phyloP scores from a whole-genome alignment of 495 filamentous ascomycete genomes.

The Penicillium argentinense region DNA sequence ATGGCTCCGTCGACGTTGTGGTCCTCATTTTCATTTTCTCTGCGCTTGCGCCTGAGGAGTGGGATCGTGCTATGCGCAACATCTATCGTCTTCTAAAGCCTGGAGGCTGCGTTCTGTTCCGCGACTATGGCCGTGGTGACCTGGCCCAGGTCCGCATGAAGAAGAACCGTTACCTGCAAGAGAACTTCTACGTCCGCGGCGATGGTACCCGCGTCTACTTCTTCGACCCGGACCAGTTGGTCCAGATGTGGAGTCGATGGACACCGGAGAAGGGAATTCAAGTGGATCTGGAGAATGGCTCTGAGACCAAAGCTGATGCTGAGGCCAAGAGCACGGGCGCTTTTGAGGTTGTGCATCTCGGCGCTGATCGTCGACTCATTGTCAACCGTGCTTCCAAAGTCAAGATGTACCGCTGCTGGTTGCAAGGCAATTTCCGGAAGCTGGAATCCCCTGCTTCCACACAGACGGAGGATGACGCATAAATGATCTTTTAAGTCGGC shows the following conservation, averaged over 20 bases:
- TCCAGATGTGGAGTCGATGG: constrained; percentile 71
- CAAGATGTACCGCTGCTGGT: constrained; percentile 98
- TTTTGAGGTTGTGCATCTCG: constrained; percentile 76
- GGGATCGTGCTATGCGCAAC: constrained; percentile 79
- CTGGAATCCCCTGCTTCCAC: constrained; percentile 27
- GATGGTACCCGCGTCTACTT: constrained; percentile 98
- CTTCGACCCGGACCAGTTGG: constrained; percentile 83
- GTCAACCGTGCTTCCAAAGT: constrained; percentile 87
- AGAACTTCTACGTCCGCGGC: constrained; percentile 95
- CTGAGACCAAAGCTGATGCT: constrained; percentile 9
- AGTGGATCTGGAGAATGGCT: constrained; percentile 17
- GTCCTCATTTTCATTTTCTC: constrained; percentile 97
- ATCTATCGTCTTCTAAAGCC: constrained; percentile 79
- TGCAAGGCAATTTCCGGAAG: constrained; percentile 88
- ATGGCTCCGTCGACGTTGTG: constrained; percentile 81
- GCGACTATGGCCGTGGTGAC: constrained; percentile 94
- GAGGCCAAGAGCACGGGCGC: constrained; percentile 24
- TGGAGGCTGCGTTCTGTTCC: constrained; percentile 86
- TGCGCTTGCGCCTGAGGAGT: constrained; percentile 80
- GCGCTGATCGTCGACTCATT: constrained; percentile 79
- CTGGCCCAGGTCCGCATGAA: constrained; percentile 95
- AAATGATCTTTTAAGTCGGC: no score
- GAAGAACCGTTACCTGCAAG: constrained; percentile 85
- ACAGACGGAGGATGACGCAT: constrained; percentile 14
- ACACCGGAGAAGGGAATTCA: constrained; percentile 35